These are phyloP conservation scores for Pichia cabralensis DNA, from an alignment of 805 yeast genomes.

Conservation along the genomic window DNA sequence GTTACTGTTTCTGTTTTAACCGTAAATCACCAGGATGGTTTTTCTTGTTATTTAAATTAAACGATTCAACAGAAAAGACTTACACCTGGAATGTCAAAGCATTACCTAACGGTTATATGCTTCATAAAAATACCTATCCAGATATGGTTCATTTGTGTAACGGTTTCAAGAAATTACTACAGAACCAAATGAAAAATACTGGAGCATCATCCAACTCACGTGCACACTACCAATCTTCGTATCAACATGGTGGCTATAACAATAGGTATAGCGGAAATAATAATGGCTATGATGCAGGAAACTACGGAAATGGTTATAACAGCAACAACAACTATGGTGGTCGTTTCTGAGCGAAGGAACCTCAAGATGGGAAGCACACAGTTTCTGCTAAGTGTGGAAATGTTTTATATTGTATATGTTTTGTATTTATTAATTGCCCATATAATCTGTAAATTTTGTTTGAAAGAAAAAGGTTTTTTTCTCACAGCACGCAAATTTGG, in stretches of 20 bases:
- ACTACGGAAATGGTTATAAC: conserved; percentile 6
- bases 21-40: conserved; percentile 94
- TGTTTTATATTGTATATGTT: not conserved
- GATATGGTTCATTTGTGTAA: conserved; percentile 82
- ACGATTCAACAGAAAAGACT: conserved; percentile 48
- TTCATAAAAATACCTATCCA: conserved; percentile 78
- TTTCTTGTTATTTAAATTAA: conserved; percentile 74
- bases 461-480: too few relatives aligned
- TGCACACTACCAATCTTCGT: not conserved
- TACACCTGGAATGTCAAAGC: conserved; percentile 86
- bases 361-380: too few relatives aligned
- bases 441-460: too few relatives aligned
- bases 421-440: too few relatives aligned
- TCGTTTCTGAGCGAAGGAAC: not conserved
- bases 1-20: conserved; percentile 85
- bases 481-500: too few relatives aligned
- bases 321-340: too few relatives aligned
- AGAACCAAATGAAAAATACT: conserved; percentile 20
- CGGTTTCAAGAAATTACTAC: conserved; percentile 67
- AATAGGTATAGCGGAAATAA: conserved; percentile 9
- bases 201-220: not conserved
- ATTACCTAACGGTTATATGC: conserved; percentile 76
- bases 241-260: conserved; percentile 6
- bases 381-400: too few relatives aligned
- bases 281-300: conserved; percentile 8